Evolutionary conservation across 306 rosid genomes (phyloP).

Genomic region (Prunus salicina): DNA sequence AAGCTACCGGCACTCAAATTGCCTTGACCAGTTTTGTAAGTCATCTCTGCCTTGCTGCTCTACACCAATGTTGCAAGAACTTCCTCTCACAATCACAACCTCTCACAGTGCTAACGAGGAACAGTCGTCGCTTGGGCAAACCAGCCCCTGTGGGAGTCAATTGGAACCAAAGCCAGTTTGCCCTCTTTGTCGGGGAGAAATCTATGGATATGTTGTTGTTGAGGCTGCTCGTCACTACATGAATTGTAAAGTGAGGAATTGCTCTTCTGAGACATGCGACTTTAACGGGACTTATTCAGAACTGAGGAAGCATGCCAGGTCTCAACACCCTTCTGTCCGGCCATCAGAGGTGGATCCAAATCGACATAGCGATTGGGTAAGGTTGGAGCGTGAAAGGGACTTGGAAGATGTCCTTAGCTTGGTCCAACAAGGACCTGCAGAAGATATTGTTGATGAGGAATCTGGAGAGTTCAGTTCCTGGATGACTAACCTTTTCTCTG

Average conservation of each 20-base stretch:
- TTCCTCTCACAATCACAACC: conserved; percentile 42
- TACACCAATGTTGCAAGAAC: conserved; percentile 46
- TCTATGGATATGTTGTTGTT: conserved; percentile 62
- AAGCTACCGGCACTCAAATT: conserved; percentile 80
- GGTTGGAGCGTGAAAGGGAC: conserved; percentile 66
- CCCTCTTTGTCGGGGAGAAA: conserved; percentile 85
- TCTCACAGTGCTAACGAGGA: conserved; percentile 35
- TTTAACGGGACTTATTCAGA: conserved; percentile 64
- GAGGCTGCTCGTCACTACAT: conserved; percentile 60
- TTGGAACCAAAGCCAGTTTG: conserved; percentile 45
- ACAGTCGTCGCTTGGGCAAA: conserved; percentile 32
- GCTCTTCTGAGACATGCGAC: conserved; percentile 70
- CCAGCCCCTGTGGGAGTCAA: conserved; percentile 33
- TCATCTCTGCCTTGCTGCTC: conserved; percentile 49
- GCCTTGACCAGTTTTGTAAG: conserved; percentile 82
- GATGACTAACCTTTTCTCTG: conserved; percentile 36
- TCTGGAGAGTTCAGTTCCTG: conserved; percentile 23
- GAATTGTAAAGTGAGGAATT: conserved; percentile 63
- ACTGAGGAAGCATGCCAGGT: conserved; percentile 79
- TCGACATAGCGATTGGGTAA: conserved; percentile 55
- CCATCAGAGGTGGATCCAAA: conserved; percentile 72
- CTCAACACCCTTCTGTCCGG: conserved; percentile 68
- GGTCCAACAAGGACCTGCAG: conserved; percentile 37
- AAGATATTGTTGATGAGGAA: conserved; percentile 21
- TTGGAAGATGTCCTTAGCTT: conserved; percentile 59